These are phyloP conservation scores for Leccinum huronense DNA, from an alignment of 1,284 basidiomycete species.

Conservation along the genomic window DNA sequence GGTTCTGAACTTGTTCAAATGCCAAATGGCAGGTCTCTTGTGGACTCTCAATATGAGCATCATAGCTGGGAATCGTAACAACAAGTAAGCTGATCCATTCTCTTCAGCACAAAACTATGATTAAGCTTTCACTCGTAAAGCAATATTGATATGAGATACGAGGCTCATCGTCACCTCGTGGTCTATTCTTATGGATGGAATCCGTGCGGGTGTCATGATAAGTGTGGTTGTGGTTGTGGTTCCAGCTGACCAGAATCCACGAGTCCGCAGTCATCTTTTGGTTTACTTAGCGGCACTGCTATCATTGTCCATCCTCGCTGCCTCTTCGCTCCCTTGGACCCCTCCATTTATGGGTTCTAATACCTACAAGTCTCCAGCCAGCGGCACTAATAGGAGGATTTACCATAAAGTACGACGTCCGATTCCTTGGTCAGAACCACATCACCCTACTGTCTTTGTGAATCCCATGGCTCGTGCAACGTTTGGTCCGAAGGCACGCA, in stretches of 20 bases:
- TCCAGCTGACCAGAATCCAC: neutral
- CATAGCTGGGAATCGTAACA: conserved; percentile 94
- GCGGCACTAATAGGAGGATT: conserved; percentile 71
- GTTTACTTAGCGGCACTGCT: conserved; percentile 95
- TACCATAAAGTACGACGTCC: conserved; percentile 84
- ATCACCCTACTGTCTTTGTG: conserved; percentile 91
- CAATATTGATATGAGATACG: conserved; percentile 92
- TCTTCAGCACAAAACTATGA: conserved; percentile 22
- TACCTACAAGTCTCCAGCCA: conserved; percentile 71
- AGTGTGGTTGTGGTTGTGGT: conserved; percentile 17
- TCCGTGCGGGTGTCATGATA: conserved; percentile 88
- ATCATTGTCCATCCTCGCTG: conserved; percentile 90
- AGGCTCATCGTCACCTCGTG: conserved; percentile 88
- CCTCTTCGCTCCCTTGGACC: conserved; percentile 81
- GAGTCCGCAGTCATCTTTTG: conserved; percentile 80
- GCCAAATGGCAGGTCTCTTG: conserved; percentile 83
- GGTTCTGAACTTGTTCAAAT: too few species aligned
- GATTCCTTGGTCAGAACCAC: conserved; percentile 93
- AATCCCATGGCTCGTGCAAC: conserved; percentile 89
- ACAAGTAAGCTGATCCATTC: conserved; percentile 61
- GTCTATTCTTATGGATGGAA: conserved; percentile 89
- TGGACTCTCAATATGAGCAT: conserved; percentile 86
- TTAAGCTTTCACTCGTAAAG: conserved; percentile 37
- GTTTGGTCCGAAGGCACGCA: conserved; percentile 81
- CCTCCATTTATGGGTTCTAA: conserved; percentile 58